A percentile compares a stretch with the other conserved stretches of the same genome.
Evolutionary conservation across 31 red algal genomes (phyloP).

Genomic region (Porphyra umbilicalis): DNA sequence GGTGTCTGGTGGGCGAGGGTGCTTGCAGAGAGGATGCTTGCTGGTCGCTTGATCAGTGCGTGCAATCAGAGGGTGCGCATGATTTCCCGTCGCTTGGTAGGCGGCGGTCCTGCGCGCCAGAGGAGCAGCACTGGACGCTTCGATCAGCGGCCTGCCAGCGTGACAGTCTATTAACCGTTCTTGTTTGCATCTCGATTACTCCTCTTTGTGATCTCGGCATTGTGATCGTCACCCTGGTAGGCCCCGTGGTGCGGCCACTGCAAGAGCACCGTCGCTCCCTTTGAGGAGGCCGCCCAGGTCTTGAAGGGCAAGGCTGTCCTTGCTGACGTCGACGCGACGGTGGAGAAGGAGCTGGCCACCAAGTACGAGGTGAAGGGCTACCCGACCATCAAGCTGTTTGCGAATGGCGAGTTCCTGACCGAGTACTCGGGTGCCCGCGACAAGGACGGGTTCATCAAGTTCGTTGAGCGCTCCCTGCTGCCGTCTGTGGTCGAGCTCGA

Average conservation of each 20-base stretch:
- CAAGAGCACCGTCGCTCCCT: constrained; percentile 89
- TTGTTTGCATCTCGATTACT: background rate
- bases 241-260: constrained; percentile 99
- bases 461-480: constrained; percentile 63
- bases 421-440: constrained; percentile 95
- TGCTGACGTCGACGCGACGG: constrained; percentile 91
- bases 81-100: too few relatives aligned
- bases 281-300: constrained; percentile 76
- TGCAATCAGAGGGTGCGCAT: too few relatives aligned
- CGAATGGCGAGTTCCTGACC: constrained; percentile 77
- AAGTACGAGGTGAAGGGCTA: constrained; percentile 85
- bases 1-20: too few relatives aligned
- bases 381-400: constrained; percentile 98
- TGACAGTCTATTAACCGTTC: background rate
- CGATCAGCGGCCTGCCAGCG: too few relatives aligned
- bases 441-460: constrained; percentile 78
- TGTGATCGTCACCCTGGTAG: too few relatives aligned
- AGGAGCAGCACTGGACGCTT: too few relatives aligned
- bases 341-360: constrained; percentile 79
- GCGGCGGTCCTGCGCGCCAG: too few relatives aligned
- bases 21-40: too few relatives aligned
- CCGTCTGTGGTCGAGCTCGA: constrained; percentile 37
- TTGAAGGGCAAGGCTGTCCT: constrained; percentile 80
- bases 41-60: too few relatives aligned
- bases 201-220: constrained; percentile 3